Conservation (phyloP, 2,329 filamentous ascomycete genomes). For the Fusarium sp. region DNA sequence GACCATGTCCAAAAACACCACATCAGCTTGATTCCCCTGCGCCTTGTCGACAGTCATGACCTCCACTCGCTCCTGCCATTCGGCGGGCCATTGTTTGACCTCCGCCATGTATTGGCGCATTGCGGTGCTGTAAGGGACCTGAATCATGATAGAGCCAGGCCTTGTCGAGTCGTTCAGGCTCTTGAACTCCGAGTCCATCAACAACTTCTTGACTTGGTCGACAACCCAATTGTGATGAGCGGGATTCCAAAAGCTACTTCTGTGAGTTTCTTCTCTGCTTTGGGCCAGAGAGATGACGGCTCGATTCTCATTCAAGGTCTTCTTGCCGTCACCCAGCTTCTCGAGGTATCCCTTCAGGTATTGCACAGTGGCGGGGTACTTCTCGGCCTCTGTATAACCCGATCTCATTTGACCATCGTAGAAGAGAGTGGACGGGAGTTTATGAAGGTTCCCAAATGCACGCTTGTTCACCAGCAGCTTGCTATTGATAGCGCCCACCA, state of each 20-base stretch:
- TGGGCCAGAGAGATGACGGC: slow-evolving; percentile 46
- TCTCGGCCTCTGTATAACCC: slow-evolving; percentile 29
- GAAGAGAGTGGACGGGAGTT: slow-evolving; percentile 53
- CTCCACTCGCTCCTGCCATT: slow-evolving; percentile 47
- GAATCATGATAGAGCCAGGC: slow-evolving; percentile 53
- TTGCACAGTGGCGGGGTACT: slow-evolving; percentile 43
- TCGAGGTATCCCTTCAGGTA: slow-evolving; percentile 46
- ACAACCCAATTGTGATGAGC: slow-evolving; percentile 51
- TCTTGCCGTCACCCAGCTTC: slow-evolving; percentile 31
- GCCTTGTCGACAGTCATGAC: slow-evolving; percentile 56
- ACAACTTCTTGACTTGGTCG: slow-evolving; percentile 43
- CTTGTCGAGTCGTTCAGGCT: slow-evolving; percentile 37
- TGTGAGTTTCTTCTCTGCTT: slow-evolving; percentile 42
- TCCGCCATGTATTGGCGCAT: slow-evolving; percentile 48
- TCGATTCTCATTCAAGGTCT: slow-evolving; percentile 47
- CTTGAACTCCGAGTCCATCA: slow-evolving; percentile 47
- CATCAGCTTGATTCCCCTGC: slow-evolving; percentile 58
- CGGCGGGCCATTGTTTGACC: slow-evolving; percentile 41
- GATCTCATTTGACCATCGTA: slow-evolving; percentile 52
- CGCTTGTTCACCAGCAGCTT: slow-evolving; percentile 51
- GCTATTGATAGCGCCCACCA: slow-evolving; percentile 45
- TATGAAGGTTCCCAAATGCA: slow-evolving; percentile 51
- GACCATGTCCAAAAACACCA: slow-evolving; percentile 58
- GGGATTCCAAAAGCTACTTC: slow-evolving; percentile 53
- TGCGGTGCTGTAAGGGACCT: slow-evolving; percentile 54